Evolutionary conservation across 169 alveolate species (phyloP).

Genomic region (Perkinsus olseni): DNA sequence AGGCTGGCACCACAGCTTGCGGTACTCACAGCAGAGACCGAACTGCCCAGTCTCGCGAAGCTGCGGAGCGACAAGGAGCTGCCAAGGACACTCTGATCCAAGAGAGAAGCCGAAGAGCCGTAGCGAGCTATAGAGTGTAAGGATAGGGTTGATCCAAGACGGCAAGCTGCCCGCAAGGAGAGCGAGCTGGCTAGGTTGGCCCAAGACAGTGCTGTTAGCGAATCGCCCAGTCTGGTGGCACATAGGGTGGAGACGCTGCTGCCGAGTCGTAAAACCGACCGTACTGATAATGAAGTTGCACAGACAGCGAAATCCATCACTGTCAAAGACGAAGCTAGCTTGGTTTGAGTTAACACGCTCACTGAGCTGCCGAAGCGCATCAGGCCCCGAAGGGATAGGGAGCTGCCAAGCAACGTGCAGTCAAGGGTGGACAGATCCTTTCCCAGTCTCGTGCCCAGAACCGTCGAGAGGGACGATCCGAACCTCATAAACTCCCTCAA

Average conservation of each 20-base stretch:
- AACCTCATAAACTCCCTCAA: neutral
- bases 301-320: neutral
- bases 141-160: neutral
- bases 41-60: neutral
- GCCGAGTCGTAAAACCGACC: neutral
- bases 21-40: neutral
- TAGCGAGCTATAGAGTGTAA: neutral
- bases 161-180: constrained; percentile 1
- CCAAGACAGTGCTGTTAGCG: neutral
- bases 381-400: neutral
- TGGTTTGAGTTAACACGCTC: neutral
- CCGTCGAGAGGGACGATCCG: neutral
- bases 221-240: neutral
- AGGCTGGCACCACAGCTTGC: neutral
- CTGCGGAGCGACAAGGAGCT: neutral
- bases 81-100: neutral
- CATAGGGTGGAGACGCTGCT: neutral
- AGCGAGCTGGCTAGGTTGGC: neutral
- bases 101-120: neutral
- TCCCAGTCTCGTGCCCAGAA: neutral
- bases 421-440: neutral
- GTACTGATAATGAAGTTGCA: neutral
- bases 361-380: neutral
- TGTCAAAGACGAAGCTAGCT: neutral
- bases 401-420: neutral